Evolutionary conservation across 2,329 filamentous ascomycete species (phyloP), one percentile per base, ranked within the genome.

Genomic region (Fusarium lyarnte): DNA sequence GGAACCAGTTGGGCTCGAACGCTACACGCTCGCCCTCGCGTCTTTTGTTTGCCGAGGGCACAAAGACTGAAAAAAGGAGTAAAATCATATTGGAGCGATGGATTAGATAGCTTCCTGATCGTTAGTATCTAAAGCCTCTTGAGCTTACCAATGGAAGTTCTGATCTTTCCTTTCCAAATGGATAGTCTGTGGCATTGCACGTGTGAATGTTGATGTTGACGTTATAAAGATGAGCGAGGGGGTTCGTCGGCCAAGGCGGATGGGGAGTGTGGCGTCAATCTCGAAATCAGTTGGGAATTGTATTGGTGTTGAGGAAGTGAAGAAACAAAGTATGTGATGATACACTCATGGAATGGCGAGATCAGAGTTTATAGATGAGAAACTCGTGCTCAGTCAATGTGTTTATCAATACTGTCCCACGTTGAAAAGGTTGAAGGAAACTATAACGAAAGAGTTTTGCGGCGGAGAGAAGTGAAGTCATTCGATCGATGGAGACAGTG

Each of bases 71-170:
- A 69, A 76, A 78, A 77, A 75, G 55, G 53, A 70, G 63, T 72
- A 74, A 78, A 77, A 78, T 66, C 53, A 57, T 69, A 59, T 70
- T 73, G 68, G 66, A 60, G 62, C 49, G 72, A 57, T 36, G 63
- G 75, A 68, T 75, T 73, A 73, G 72, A 66, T 77, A 75, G 74
- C 74, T 78, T 78, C 76, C 74, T 77, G 63, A 51, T 73, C 69
- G 55, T 74, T 47, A 67, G 62, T 66, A 51, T 63, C 49, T 53
- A 61, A 71, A 70, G 72, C 75, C 67, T 51, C 36, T 66, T 61
- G 36, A 64, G 76, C 75, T 77, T 69, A 54, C 66, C 69, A 77
- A 78, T 78, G 76, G 76, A 78, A 77, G 74, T 74, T 59, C 67
- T 72, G 35, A 63, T 78, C 75, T 74, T 76, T 77, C 72, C 46